phyloP scores from a whole-genome alignment of 2,329 filamentous ascomycete species.

The Talaromyces sp. region DNA sequence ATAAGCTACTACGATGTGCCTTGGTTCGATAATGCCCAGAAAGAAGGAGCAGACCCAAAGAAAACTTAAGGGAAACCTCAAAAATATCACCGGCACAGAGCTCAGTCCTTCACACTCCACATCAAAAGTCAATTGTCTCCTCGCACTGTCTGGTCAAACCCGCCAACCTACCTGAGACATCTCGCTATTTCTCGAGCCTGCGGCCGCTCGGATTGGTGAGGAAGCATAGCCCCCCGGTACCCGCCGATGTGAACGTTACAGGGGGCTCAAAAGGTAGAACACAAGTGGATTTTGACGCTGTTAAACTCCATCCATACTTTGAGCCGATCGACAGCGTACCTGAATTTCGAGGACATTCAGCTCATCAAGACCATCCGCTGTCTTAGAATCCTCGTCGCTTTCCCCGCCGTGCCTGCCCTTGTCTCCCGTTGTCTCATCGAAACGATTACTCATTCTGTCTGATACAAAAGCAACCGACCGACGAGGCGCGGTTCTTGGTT shows the following conservation, averaged over 20 bases:
- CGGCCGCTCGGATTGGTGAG: constrained; percentile 13
- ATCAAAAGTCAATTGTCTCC: background rate
- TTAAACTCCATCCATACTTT: background rate
- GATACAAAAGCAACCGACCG: background rate
- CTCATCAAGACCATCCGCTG: background rate
- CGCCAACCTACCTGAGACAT: constrained; percentile 24
- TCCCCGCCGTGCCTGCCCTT: background rate
- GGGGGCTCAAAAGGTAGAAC: constrained; percentile 8
- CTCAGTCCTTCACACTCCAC: background rate
- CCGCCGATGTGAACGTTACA: constrained; percentile 11
- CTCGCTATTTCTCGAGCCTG: constrained; percentile 21
- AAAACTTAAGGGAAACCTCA: background rate
- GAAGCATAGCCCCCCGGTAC: constrained; percentile 13
- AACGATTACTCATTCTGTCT: background rate
- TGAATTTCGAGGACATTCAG: background rate
- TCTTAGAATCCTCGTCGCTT: background rate
- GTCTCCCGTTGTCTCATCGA: constrained; percentile 4
- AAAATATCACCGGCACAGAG: background rate
- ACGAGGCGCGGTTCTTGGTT: background rate
- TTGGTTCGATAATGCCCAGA: background rate
- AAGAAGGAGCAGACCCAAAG: background rate
- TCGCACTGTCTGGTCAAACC: background rate
- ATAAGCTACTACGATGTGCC: background rate
- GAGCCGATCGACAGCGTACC: background rate
- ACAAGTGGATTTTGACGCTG: background rate